Percentiles rank a stretch among this genome's conserved stretches.
Evolutionary conservation across 768 basidiomycete genomes (phyloP).

Genomic region (Hirschioporus abietinus): DNA sequence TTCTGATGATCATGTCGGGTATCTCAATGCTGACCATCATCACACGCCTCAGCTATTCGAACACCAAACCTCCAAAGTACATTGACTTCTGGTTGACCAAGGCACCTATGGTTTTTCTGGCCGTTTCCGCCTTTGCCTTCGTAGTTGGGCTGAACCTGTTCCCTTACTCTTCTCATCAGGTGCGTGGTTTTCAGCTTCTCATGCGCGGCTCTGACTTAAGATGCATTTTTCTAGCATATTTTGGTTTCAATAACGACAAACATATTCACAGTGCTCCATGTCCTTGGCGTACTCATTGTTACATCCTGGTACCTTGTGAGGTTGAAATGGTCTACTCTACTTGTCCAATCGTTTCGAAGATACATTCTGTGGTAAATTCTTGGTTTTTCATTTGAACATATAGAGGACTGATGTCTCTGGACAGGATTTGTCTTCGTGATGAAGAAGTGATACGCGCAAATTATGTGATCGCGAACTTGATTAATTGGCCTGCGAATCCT

Average conservation of each 20-base stretch:
- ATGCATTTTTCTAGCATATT: not conserved
- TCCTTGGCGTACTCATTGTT: not conserved
- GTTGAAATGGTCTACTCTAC: not conserved
- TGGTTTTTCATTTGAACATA: too few species aligned
- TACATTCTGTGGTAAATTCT: not conserved
- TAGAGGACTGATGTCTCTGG: too few species aligned
- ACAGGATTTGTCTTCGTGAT: too few species aligned
- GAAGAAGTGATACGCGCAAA: too few species aligned
- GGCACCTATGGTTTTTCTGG: not conserved
- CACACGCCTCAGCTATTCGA: not conserved
- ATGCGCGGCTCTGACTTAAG: not conserved
- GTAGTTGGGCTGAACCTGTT: not conserved
- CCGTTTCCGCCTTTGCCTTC: not conserved
- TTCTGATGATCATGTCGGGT: not conserved
- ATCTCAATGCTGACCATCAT: too few species aligned
- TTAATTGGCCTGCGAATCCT: too few species aligned
- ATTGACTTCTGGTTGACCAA: not conserved
- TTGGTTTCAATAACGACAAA: not conserved
- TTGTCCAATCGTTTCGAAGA: not conserved
- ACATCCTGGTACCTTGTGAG: not conserved
- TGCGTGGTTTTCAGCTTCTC: not conserved
- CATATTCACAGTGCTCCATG: not conserved
- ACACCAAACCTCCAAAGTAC: not conserved
- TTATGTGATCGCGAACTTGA: too few species aligned
- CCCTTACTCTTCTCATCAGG: not conserved